phyloP scores from a whole-genome alignment of 139 green algal genomes.

The Eudorina sp. region DNA sequence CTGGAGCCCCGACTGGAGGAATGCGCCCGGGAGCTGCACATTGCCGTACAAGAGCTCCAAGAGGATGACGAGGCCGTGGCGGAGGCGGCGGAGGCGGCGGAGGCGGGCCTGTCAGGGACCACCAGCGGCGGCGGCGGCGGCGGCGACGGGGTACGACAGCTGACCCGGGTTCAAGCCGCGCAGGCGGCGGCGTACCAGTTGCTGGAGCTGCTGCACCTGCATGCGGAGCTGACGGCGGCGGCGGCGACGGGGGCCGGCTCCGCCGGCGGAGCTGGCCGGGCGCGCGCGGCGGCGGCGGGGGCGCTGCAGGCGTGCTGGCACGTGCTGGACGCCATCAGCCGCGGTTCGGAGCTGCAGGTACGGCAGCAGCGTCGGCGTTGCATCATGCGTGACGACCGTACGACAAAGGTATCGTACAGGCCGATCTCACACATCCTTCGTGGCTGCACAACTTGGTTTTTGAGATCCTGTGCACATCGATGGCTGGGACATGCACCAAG shows the following conservation, averaged over 20 bases:
- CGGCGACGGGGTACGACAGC: neutral
- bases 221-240: constrained; percentile 33
- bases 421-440: too few relatives aligned
- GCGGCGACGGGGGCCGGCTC: neutral
- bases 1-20: constrained; percentile 34
- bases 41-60: constrained; percentile 14
- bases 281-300: constrained; percentile 2
- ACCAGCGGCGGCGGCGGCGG: neutral
- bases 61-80: constrained; percentile 29
- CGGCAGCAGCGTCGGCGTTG: neutral
- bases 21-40: neutral
- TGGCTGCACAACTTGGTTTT: too few relatives aligned
- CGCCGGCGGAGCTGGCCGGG: neutral
- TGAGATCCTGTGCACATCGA: too few relatives aligned
- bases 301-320: constrained; percentile 35
- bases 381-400: neutral
- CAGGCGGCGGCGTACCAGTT: constrained; percentile 30
- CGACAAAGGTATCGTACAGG: too few relatives aligned
- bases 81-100: neutral
- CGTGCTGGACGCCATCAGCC: constrained; percentile 40
- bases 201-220: constrained; percentile 52
- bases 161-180: constrained; percentile 3
- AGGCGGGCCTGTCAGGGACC: neutral
- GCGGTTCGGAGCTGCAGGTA: constrained; percentile 53
- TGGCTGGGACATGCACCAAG: too few relatives aligned